Conservation (phyloP, 768 basidiomycete genomes). For the Cyathus striatus region DNA sequence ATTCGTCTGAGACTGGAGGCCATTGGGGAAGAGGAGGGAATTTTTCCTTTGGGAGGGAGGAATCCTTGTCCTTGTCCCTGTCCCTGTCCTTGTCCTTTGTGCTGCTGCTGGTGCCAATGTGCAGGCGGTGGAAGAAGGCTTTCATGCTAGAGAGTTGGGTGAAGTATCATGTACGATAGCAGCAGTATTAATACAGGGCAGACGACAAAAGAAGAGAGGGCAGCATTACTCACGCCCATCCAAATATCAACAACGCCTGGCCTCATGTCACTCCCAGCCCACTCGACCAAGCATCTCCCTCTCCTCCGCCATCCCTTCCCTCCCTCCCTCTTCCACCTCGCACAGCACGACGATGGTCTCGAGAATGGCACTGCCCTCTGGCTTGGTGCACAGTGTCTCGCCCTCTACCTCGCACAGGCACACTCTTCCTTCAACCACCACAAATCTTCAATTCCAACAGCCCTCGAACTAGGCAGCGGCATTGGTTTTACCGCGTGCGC, state of each 20-base stretch:
- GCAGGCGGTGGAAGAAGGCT: constrained; percentile 77
- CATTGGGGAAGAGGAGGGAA: constrained; percentile 66
- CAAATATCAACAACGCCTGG: background rate
- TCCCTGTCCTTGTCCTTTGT: constrained; percentile 69
- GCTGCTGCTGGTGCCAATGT: constrained; percentile 49
- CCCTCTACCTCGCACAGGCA: constrained; percentile 48
- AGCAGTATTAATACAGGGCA: constrained; percentile 1
- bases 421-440: constrained; percentile 16
- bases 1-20: constrained; percentile 47
- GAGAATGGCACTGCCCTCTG: constrained; percentile 83
- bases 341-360: constrained; percentile 53
- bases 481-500: constrained; percentile 74
- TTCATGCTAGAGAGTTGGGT: constrained; percentile 49
- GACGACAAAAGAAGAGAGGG: constrained; percentile 5
- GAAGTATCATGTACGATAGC: constrained; percentile 3
- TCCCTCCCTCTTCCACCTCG: constrained; percentile 35
- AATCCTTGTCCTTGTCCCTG: constrained; percentile 44
- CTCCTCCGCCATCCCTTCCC: constrained; percentile 40
- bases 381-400: constrained; percentile 77
- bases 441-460: constrained; percentile 27
- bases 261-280: constrained; percentile 38
- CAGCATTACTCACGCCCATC: background rate
- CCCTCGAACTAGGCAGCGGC: constrained; percentile 79
- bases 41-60: constrained; percentile 45
- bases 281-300: constrained; percentile 59